Evolutionary conservation across 2,329 filamentous ascomycete species (phyloP).

Genomic region (Talaromyces sp.): DNA sequence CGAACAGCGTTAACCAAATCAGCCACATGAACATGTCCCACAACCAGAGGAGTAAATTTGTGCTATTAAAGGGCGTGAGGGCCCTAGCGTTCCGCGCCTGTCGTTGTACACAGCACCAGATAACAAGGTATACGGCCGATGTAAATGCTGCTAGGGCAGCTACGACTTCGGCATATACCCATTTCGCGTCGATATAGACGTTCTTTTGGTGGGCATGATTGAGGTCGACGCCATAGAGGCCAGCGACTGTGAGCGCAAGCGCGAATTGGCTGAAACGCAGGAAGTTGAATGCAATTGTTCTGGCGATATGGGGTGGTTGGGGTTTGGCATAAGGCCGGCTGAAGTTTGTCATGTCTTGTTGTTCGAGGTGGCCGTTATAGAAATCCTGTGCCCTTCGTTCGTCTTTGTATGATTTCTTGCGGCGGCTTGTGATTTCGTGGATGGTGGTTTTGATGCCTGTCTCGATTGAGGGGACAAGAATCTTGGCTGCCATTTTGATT

Average conservation of each 20-base stretch:
- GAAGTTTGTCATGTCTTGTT: neutral
- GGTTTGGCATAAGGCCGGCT: neutral
- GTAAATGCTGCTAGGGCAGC: constrained; percentile 64
- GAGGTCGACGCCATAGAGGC: constrained; percentile 72
- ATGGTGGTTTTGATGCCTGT: constrained; percentile 27
- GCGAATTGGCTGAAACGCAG: constrained; percentile 75
- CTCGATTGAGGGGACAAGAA: too few relatives aligned
- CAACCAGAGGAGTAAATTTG: constrained; percentile 49
- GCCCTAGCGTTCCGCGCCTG: neutral
- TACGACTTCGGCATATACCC: constrained; percentile 74
- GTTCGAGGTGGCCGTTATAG: neutral
- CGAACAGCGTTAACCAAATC: constrained; percentile 78
- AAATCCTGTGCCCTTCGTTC: neutral
- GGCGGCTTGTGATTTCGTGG: constrained; percentile 32
- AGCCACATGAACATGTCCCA: constrained; percentile 73
- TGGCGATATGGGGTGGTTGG: constrained; percentile 21
- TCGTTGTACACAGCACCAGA: constrained; percentile 43
- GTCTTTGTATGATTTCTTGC: constrained; percentile 1
- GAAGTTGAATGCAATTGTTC: constrained; percentile 30
- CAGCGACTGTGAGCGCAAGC: constrained; percentile 71
- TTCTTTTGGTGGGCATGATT: constrained; percentile 50
- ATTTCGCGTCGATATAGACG: constrained; percentile 61
- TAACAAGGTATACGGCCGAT: constrained; percentile 62
- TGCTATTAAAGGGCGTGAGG: constrained; percentile 26
- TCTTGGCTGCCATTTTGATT: constrained; percentile 23